Base-by-base conservation (phyloP, 495 filamentous ascomycete species). In the Wilcoxina mikolae region DNA sequence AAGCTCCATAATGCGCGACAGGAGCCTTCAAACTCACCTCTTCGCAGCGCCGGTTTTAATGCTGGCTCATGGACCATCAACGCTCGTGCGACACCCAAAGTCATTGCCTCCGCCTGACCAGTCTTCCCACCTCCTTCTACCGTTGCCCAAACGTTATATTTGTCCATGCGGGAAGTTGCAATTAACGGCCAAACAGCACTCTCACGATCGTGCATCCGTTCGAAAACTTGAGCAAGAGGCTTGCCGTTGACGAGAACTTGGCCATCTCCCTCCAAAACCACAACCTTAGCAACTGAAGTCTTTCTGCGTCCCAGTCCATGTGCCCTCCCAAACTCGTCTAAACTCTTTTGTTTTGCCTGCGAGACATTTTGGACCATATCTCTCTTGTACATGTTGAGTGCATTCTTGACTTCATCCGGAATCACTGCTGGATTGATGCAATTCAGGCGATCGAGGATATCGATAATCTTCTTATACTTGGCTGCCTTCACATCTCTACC, bases 131-230 rank as follows among this genome's bases (percentile, higher is more conserved):
- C 91, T 31, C 91, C 91, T 35, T 70, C 73, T 2, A 87, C 84
- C 10, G 80, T 72, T 51, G 80, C 86, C 83, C 84, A 99, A 11
- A 94, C 85, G 66, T 99, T 99, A 71, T 99, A 99, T 69, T 93
- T 95, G 69, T 94, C 87, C 54, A 94, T 66, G 51, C 91, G 74
- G n/a, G 79, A 71, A 28, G 88, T 90, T 44, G 78, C 76, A 57
- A 87, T 82, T 61, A 96, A 68, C 3, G 93, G 78, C 90, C 90
- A 96, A 7, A 94, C 71, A 0, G 84, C 91, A 62, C 87, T 95
- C 71, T 96, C 93, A 23, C 91, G 80, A 66, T 99, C 91, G 69
- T 96, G 89, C 41, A 96, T 69, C 24, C 91, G 77, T 26, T 80
- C 82, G 67, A 99, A 99, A 25, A 76, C 78, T 20, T 86, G 77